These are phyloP conservation scores for Globomyces pollinis-pini DNA, from an alignment of 192 early-diverging fungal genomes.

Conservation along the genomic window DNA sequence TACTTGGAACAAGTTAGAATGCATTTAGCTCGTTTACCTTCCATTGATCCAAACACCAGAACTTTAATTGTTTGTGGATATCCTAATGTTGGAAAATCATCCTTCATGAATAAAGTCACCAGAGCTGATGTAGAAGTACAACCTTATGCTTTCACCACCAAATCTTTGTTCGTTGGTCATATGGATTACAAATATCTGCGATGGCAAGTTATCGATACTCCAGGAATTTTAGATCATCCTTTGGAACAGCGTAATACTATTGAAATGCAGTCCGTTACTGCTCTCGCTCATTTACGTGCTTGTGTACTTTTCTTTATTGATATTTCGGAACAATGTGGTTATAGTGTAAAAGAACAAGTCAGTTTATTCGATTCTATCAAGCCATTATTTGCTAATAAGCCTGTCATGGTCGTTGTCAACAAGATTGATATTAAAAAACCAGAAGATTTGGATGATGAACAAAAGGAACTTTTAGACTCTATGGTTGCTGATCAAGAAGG, in stretches of 20 bases:
- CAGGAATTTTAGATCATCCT: conserved; percentile 98
- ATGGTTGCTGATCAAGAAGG: conserved; percentile 57
- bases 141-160: conserved; percentile 99
- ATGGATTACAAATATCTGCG: conserved; percentile 99
- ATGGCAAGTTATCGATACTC: conserved; percentile 99
- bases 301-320: conserved; percentile 98
- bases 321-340: conserved; percentile 96
- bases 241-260: conserved; percentile 99
- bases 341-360: conserved; percentile 85
- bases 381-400: conserved; percentile 98
- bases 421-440: conserved; percentile 88
- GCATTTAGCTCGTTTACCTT: conserved; percentile 96
- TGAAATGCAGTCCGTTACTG: conserved; percentile 99
- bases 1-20: conserved; percentile 99
- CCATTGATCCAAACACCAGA: conserved; percentile 99
- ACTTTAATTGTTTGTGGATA: conserved; percentile 98
- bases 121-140: conserved; percentile 99
- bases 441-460: conserved; percentile 66
- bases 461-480: conserved; percentile 67
- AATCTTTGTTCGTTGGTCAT: conserved; percentile 99
- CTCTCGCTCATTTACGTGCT: conserved; percentile 92
- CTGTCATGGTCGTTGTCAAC: conserved; percentile 86
- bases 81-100: conserved; percentile 99
- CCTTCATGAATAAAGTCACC: conserved; percentile 86
- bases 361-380: conserved; percentile 90